These are phyloP conservation scores for Tylopilus felleus DNA, from an alignment of 768 basidiomycete genomes.

Conservation along the genomic window DNA sequence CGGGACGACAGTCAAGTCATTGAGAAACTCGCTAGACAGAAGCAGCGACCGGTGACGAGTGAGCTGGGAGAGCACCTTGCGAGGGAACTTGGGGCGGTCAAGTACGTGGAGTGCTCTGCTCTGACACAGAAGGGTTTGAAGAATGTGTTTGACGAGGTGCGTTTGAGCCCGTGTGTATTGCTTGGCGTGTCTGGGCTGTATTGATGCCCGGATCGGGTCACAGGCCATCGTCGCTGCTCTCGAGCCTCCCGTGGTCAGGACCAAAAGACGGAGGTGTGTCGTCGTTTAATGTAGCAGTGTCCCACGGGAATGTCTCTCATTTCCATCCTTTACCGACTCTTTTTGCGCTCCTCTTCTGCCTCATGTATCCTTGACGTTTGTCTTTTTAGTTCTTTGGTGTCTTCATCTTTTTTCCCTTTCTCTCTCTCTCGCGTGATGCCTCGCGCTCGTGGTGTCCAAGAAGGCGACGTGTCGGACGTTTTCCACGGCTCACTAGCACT, in stretches of 20 bases:
- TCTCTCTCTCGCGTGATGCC: slow-evolving; percentile 18
- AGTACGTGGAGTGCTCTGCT: slow-evolving; percentile 99
- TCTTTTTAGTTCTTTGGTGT: slow-evolving; percentile 21
- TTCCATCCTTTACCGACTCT: slow-evolving; percentile 35
- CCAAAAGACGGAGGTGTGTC: slow-evolving; percentile 75
- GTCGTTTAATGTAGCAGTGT: slow-evolving; percentile 60
- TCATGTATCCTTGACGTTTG: slow-evolving; percentile 37
- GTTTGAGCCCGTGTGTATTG: slow-evolving; percentile 26
- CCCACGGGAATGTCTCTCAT: slow-evolving; percentile 26
- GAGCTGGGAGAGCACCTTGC: slow-evolving; percentile 94
- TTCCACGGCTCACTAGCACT: too few relatives aligned
- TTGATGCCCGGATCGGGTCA: slow-evolving; percentile 8
- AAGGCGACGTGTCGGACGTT: too few relatives aligned
- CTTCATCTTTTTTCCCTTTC: neutral
- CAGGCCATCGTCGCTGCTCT: slow-evolving; percentile 97
- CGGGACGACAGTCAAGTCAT: slow-evolving; percentile 89
- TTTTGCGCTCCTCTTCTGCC: slow-evolving; percentile 29
- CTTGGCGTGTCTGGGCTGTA: neutral
- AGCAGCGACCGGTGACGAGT: slow-evolving; percentile 85
- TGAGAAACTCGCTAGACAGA: slow-evolving; percentile 95
- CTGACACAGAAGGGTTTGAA: slow-evolving; percentile 99
- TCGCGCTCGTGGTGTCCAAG: slow-evolving; percentile 25
- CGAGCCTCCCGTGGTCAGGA: slow-evolving; percentile 92
- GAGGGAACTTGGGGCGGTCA: slow-evolving; percentile 96
- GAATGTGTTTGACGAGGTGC: slow-evolving; percentile 99